A percentile compares a stretch with the other conserved stretches of the same genome.
phyloP scores from a whole-genome alignment of 75 land plant genomes.

The Pinus tabuliformis region DNA sequence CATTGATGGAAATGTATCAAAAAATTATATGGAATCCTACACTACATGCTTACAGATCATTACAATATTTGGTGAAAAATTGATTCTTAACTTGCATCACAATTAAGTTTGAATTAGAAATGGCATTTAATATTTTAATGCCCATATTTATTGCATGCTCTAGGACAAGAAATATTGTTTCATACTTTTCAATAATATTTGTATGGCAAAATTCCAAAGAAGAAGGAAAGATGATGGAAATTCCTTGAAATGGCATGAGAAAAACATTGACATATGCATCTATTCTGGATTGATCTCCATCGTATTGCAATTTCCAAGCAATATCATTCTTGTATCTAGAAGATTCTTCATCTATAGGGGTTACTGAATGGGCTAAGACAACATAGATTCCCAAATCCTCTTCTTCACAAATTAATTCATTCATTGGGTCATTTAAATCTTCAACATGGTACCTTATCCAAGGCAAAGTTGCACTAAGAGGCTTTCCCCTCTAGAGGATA shows the following conservation, averaged over 20 bases:
- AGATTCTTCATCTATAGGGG: no score
- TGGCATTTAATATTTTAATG: neutral
- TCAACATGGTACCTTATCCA: no score
- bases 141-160: neutral
- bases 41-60: neutral
- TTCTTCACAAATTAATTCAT: no score
- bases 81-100: neutral
- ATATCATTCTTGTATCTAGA: no score
- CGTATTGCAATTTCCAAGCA: neutral
- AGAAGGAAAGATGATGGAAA: accelerated
- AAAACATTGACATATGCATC: neutral
- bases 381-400: no score
- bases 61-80: neutral
- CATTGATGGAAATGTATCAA: neutral
- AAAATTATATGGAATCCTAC: neutral
- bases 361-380: no score
- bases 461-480: no score
- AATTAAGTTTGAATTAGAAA: neutral
- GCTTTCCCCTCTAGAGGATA: no score
- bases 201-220: neutral
- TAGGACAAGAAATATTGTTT: neutral
- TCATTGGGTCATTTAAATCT: no score
- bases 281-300: neutral
- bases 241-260: neutral
- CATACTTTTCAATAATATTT: neutral